A percentile compares a stretch with the other conserved stretches of the same genome.
Evolutionary conservation across 108 stramenopile species (phyloP).

Genomic region (Thalassiosira profunda): DNA sequence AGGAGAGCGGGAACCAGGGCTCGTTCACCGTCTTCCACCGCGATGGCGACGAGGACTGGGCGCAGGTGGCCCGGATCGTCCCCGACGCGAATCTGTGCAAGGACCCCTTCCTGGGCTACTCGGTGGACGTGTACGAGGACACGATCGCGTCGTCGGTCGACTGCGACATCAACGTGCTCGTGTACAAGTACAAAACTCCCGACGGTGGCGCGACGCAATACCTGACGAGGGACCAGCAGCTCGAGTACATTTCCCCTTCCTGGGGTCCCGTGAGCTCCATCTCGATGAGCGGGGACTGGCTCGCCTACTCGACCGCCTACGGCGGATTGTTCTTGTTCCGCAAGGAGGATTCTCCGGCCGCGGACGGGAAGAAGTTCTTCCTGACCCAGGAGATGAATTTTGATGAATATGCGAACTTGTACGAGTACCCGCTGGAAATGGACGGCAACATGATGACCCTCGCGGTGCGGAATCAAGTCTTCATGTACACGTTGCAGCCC

Average conservation of each 20-base stretch:
- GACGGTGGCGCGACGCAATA: background rate
- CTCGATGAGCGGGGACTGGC: background rate
- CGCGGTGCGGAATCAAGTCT: conserved; percentile 10
- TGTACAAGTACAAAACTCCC: conserved; percentile 15
- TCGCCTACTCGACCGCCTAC: conserved; percentile 16
- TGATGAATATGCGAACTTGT: background rate
- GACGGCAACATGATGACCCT: conserved; percentile 14
- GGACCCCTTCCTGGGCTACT: conserved; percentile 3
- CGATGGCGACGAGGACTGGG: conserved; percentile 10
- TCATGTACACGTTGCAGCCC: conserved; percentile 9
- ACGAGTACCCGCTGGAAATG: conserved; percentile 6
- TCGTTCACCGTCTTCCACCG: conserved; percentile 11
- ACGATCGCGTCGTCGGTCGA: conserved; percentile 18
- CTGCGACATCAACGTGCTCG: conserved; percentile 15
- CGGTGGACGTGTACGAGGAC: conserved; percentile 1
- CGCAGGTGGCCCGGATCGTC: conserved; percentile 4
- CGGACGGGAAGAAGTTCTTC: background rate
- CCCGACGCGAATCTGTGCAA: conserved; percentile 3
- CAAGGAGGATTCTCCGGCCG: background rate
- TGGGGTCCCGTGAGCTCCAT: conserved; percentile 24
- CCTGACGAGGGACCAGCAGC: background rate
- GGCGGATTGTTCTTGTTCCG: conserved; percentile 13
- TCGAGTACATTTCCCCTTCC: no score
- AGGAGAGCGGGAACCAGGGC: background rate
- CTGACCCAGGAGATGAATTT: conserved; percentile 20